These are phyloP conservation scores for Xylona heveae DNA, from an alignment of 495 filamentous ascomycete genomes.

Conservation along the genomic window DNA sequence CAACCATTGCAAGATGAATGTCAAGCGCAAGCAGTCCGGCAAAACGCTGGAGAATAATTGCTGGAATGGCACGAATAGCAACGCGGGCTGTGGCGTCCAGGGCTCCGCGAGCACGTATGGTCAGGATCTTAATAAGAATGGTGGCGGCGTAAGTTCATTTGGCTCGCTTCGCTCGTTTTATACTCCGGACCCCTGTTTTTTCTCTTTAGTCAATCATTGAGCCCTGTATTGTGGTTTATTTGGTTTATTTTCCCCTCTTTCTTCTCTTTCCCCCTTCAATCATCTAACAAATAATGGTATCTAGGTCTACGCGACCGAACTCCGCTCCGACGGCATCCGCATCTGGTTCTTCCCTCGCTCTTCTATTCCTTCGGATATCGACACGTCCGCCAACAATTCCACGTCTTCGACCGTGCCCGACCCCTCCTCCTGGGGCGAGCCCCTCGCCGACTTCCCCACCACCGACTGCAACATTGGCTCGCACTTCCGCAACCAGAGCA, in stretches of 20 bases:
- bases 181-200: too few species aligned
- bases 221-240: too few species aligned
- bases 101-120: constrained; percentile 19
- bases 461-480: constrained; percentile 24
- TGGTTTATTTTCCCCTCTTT: background rate
- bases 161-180: too few species aligned
- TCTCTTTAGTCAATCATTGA: too few species aligned
- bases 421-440: constrained; percentile 23
- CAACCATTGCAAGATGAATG: constrained; percentile 22
- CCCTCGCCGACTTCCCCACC: constrained; percentile 28
- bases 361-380: constrained; percentile 20
- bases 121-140: constrained; percentile 19
- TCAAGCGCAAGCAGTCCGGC: constrained; percentile 22
- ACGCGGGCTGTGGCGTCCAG: constrained; percentile 24
- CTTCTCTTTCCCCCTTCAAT: background rate
- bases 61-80: constrained; percentile 16
- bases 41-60: constrained; percentile 13
- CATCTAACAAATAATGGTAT: background rate
- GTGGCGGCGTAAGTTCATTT: constrained; percentile 22
- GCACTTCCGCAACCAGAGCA: constrained; percentile 28
- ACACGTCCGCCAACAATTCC: too few species aligned
- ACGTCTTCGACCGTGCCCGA: constrained; percentile 14
- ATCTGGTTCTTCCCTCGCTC: constrained; percentile 26
- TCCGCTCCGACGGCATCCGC: constrained; percentile 23
- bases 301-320: constrained; percentile 24